phyloP scores from a whole-genome alignment of 1,284 basidiomycete species.

The Moesziomyces parantarcticus region DNA sequence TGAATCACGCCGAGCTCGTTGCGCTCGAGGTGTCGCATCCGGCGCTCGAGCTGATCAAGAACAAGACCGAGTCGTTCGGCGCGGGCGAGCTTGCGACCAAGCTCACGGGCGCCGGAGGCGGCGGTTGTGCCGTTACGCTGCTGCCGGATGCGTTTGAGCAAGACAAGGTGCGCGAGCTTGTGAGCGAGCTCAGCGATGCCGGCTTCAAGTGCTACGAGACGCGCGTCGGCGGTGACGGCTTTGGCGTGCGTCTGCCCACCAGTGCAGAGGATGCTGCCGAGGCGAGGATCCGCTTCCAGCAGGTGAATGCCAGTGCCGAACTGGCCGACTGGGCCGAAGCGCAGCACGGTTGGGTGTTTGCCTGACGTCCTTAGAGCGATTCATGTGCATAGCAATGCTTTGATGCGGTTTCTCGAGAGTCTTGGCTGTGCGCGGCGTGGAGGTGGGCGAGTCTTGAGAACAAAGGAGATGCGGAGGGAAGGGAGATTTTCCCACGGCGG shows the following conservation, averaged over 20 bases:
- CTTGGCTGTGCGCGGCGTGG: background rate
- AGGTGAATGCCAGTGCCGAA: conserved; percentile 20
- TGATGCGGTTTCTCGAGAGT: background rate
- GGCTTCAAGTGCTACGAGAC: conserved; percentile 89
- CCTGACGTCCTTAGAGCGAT: background rate
- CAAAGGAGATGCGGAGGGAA: too few species aligned
- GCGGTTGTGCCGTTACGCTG: conserved; percentile 95
- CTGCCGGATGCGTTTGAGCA: conserved; percentile 79
- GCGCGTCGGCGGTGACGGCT: conserved; percentile 88
- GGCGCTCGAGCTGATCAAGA: conserved; percentile 82
- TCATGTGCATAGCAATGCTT: too few species aligned
- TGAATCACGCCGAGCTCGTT: conserved; percentile 88
- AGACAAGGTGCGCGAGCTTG: conserved; percentile 39
- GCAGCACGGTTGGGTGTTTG: conserved; percentile 28
- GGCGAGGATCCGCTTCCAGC: conserved; percentile 22
- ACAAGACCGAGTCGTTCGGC: conserved; percentile 77
- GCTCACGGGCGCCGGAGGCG: conserved; percentile 97
- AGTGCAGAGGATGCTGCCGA: conserved; percentile 24
- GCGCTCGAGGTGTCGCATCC: conserved; percentile 94
- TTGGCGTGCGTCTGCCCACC: conserved; percentile 78
- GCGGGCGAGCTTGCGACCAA: conserved; percentile 80
- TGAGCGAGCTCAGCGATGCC: conserved; percentile 66
- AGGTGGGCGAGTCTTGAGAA: too few species aligned
- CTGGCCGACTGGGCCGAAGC: conserved; percentile 29
- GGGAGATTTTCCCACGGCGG: background rate